These are phyloP conservation scores for Maudiozyma bulderi DNA, from an alignment of 805 yeast species.

Conservation along the genomic window DNA sequence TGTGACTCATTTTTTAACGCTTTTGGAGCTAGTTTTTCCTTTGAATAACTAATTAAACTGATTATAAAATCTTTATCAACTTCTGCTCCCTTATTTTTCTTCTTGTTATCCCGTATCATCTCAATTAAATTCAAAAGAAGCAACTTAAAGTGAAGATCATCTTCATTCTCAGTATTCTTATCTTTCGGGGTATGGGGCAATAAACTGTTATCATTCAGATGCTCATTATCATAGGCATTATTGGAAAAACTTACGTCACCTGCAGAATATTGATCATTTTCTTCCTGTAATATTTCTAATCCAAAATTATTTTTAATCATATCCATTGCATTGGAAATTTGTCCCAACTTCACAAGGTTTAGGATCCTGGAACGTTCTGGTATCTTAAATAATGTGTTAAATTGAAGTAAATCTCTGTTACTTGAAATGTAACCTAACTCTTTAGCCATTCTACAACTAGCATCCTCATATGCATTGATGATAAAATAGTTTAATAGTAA, in stretches of 20 bases:
- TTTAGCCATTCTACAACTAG: slow-evolving; percentile 51
- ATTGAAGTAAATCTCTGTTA: slow-evolving; percentile 24
- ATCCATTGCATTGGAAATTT: slow-evolving; percentile 22
- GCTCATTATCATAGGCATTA: background rate
- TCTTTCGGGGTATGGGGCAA: slow-evolving; percentile 6
- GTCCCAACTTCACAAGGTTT: slow-evolving; percentile 20
- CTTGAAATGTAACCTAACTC: slow-evolving; percentile 35
- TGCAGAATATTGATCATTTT: background rate
- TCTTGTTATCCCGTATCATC: slow-evolving; percentile 46
- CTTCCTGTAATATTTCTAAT: slow-evolving; percentile 15
- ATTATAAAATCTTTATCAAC: slow-evolving; percentile 41
- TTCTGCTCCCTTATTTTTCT: slow-evolving; percentile 16
- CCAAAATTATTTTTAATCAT: slow-evolving; percentile 26
- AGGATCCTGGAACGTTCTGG: slow-evolving; percentile 19
- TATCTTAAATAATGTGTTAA: slow-evolving; percentile 22
- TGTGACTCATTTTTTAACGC: slow-evolving; percentile 49
- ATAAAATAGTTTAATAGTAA: slow-evolving; percentile 65
- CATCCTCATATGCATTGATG: slow-evolving; percentile 65
- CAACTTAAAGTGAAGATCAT: slow-evolving; percentile 64
- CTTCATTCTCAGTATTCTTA: slow-evolving; percentile 28
- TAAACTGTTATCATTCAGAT: background rate
- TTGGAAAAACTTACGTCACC: background rate
- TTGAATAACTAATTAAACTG: slow-evolving; percentile 47
- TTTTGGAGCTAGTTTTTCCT: slow-evolving; percentile 50
- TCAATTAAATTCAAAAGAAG: slow-evolving; percentile 69